Evolutionary conservation across 805 yeast species (phyloP), one percentile per base, ranked within the genome.

Genomic region (Helenozyma baotianmanensis): DNA sequence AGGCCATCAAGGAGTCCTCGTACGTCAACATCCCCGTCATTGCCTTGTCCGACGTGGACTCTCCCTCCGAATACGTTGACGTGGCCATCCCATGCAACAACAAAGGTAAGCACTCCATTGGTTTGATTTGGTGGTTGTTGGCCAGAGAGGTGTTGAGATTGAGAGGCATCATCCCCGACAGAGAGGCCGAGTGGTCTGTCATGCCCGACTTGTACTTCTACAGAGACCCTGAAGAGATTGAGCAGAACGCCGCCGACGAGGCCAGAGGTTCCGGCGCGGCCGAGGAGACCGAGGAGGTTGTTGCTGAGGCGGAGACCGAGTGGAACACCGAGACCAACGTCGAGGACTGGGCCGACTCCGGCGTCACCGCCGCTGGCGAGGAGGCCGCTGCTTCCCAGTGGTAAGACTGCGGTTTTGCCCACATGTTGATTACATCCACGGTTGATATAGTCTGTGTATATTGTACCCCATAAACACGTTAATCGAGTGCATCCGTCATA

Each of bases 171-270:
- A 73, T 92, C 58, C 88, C 94, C 67, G 83, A 85, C 86, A 88
- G 99, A 81, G 67, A 84, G 56, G 86, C 92, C 72, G 82, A 84
- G 71, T 92, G 99, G 99, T 76, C 94, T 57, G 92, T 92, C 68
- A 92, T 92, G 98, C 97, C 97, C 72, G 99, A 92, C 78, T 82
- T 92, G 72, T 92, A 89, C 89, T 92, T 92, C 89, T 92, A 92
- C 97, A 92, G 99, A 82, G 96, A 92, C 78, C 98, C 99, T 66
- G 97, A 90, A 79, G 99, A 92, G 76, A 83, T 84, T 72, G 96
- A 87, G 76, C 77, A 78, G 58, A 78, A 73, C 56, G 78, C 78
- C 60, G 74, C 74, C 47, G 74, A 71, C 51, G 76, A 68, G 58
- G 58, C 64, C 51, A 70, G 65, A 57, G 50, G 60, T 42, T 69